These are phyloP conservation scores for Bruguiera parviflora DNA, from an alignment of 345 rosid species.

Conservation along the genomic window DNA sequence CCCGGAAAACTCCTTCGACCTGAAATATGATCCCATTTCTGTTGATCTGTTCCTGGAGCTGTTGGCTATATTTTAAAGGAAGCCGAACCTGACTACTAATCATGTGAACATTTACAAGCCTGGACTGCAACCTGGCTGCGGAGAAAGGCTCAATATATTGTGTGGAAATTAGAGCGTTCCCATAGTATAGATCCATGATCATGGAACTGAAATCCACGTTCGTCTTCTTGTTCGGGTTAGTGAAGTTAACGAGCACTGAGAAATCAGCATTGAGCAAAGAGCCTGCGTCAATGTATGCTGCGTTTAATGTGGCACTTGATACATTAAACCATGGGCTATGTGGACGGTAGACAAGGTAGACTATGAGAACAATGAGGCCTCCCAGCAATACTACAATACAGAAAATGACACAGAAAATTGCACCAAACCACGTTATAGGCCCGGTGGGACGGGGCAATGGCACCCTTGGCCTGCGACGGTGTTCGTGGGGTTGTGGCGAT, in stretches of 20 bases:
- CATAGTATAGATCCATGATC: constrained; percentile 62
- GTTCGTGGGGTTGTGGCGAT: constrained; percentile 14
- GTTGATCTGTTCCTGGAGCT: constrained; percentile 46
- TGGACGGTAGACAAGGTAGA: constrained; percentile 80
- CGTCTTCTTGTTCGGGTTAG: constrained; percentile 78
- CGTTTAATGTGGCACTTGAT: constrained; percentile 59
- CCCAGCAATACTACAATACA: constrained; percentile 49
- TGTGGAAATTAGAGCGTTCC: constrained; percentile 52
- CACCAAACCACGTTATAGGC: constrained; percentile 41
- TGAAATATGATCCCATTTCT: constrained; percentile 50
- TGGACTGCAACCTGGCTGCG: constrained; percentile 39
- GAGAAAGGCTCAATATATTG: constrained; percentile 71
- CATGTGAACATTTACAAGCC: constrained; percentile 50
- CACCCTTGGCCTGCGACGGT: constrained; percentile 11
- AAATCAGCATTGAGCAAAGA: constrained; percentile 66
- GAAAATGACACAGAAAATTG: constrained; percentile 59
- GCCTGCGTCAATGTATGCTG: constrained; percentile 72
- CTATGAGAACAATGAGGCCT: constrained; percentile 61
- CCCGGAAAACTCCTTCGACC: constrained; percentile 63
- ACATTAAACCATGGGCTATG: constrained; percentile 57
- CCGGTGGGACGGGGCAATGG: constrained; percentile 34
- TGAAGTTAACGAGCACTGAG: constrained; percentile 67
- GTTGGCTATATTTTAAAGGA: constrained; percentile 36
- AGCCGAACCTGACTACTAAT: constrained; percentile 76
- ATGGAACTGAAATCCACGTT: constrained; percentile 62